Percentiles rank a stretch among this genome's conserved stretches.
Evolutionary conservation across 2,329 filamentous ascomycete species (phyloP).

Genomic region (Allantophomopsis cytisporea): DNA sequence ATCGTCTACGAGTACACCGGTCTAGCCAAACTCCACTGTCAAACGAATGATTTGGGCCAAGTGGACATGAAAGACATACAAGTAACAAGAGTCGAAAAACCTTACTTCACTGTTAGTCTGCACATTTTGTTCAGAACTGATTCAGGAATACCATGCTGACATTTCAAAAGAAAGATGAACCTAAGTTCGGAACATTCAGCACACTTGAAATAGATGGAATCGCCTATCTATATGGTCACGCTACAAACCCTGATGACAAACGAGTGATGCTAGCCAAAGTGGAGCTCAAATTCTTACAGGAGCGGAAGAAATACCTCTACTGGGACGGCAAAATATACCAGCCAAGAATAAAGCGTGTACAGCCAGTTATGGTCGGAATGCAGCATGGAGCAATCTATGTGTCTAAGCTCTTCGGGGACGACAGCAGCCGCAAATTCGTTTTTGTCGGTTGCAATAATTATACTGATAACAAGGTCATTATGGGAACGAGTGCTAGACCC

Average conservation of each 20-base stretch:
- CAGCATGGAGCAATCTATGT: constrained; percentile 9
- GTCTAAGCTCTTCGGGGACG: constrained; percentile 8
- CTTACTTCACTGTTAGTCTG: no score
- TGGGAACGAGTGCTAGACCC: constrained; percentile 6
- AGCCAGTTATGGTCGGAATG: constrained; percentile 5
- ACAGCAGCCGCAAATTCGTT: constrained; percentile 3
- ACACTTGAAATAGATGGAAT: constrained; percentile 1
- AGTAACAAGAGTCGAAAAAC: no score
- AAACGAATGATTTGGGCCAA: no score
- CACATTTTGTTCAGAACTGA: background rate
- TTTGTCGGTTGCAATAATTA: constrained; percentile 8
- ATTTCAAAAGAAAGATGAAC: background rate
- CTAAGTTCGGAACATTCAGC: constrained; percentile 6
- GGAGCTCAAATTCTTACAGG: background rate
- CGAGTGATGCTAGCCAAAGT: constrained; percentile 6
- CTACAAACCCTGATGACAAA: constrained; percentile 2
- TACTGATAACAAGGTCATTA: constrained; percentile 6
- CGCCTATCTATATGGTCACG: constrained; percentile 7
- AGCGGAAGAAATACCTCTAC: constrained; percentile 3
- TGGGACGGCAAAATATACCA: constrained; percentile 5
- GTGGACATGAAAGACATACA: no score
- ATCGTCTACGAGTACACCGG: no score
- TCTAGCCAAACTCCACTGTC: no score
- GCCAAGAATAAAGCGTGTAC: background rate
- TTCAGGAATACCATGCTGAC: background rate